A percentile compares a stretch with the other conserved stretches of the same genome.
phyloP scores from a whole-genome alignment of 257 asterid species.

The Misopates orontium region DNA sequence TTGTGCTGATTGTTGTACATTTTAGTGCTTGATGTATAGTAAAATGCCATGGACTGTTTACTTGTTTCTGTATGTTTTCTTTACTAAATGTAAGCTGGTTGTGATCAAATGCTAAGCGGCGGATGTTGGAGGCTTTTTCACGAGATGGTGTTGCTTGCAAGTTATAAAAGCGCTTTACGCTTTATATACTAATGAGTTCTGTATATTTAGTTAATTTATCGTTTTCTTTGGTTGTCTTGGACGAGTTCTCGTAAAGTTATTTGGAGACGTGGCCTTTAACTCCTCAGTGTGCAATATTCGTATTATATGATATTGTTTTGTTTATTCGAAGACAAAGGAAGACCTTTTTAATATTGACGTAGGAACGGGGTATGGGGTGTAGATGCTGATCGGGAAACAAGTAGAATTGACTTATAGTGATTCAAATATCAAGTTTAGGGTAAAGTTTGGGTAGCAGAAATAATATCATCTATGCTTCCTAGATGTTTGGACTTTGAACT shows the following conservation, averaged over 20 bases:
- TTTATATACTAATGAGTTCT: background rate
- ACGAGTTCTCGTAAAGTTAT: background rate
- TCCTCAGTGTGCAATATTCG: background rate
- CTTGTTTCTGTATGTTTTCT: no score
- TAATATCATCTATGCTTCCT: no score
- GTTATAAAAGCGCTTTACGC: background rate
- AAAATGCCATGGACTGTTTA: constrained; percentile 8
- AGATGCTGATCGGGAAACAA: no score
- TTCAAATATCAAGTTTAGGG: no score
- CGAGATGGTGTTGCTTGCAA: constrained; percentile 12
- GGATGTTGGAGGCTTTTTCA: constrained; percentile 11
- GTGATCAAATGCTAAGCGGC: constrained; percentile 11
- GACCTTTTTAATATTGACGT: no score
- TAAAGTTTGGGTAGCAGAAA: no score
- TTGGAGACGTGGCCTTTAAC: background rate
- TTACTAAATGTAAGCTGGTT: background rate
- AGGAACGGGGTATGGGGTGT: no score
- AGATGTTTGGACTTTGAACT: no score
- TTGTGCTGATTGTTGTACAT: constrained; percentile 20
- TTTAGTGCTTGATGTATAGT: constrained; percentile 17
- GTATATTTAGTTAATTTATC: background rate
- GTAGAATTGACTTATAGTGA: no score
- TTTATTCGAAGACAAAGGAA: background rate
- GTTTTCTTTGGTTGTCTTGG: constrained; percentile 8
- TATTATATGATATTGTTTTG: background rate